Percentiles rank a stretch among this genome's conserved stretches.
Conservation (phyloP, 1,139 yeast species). For the Pichia sp. region DNA sequence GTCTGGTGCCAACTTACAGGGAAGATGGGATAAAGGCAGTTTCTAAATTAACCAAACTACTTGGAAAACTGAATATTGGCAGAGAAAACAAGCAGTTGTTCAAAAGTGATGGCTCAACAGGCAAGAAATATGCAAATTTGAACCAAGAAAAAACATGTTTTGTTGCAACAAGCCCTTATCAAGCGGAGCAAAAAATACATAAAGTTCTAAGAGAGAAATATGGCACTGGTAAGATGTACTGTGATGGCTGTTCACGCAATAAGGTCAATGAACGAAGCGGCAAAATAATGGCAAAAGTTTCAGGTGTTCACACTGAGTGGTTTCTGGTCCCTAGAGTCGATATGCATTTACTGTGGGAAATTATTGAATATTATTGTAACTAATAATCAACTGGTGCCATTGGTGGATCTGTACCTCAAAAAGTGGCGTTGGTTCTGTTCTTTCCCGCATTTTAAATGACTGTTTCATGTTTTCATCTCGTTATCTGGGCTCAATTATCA, state of each 20-base stretch:
- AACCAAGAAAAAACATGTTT: conserved; percentile 15
- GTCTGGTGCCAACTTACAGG: conserved; percentile 13
- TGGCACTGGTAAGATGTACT: conserved; percentile 20
- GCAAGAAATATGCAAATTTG: conserved; percentile 13
- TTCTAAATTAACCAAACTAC: conserved; percentile 9
- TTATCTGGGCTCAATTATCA: too few species aligned
- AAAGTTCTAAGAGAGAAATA: conserved; percentile 38
- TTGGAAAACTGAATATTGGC: conserved; percentile 14
- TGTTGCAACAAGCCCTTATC: conserved; percentile 36
- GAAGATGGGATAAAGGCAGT: conserved; percentile 11
- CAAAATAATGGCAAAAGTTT: conserved; percentile 19
- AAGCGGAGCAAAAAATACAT: conserved; percentile 42
- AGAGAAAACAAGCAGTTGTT: not conserved
- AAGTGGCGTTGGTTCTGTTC: not conserved
- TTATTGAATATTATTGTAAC: conserved; percentile 27
- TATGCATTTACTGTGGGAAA: conserved; percentile 33
- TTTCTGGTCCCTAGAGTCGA: conserved; percentile 45
- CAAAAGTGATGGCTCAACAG: not conserved
- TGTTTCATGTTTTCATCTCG: too few species aligned
- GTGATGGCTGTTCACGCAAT: conserved; percentile 17
- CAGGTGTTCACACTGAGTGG: conserved; percentile 50
- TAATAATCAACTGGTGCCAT: not conserved
- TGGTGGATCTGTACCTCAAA: not conserved
- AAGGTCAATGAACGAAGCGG: not conserved
- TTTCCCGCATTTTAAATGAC: too few species aligned